These are phyloP conservation scores for Cubamyces lactineus DNA, from an alignment of 768 basidiomycete species.

Conservation along the genomic window DNA sequence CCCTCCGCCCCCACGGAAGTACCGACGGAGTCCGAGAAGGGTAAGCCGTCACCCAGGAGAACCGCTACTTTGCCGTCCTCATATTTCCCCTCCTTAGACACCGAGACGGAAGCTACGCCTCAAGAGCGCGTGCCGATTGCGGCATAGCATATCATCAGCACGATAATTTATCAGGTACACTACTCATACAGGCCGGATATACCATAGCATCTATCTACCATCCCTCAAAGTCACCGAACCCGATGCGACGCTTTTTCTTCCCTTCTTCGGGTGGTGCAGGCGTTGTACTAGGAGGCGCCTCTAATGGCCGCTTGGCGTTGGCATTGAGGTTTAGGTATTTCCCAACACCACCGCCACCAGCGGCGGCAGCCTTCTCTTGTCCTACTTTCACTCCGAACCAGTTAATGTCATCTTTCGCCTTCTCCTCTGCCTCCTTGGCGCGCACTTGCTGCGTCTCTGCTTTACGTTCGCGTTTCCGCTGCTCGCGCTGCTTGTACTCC, in stretches of 20 bases:
- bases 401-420: conserved; percentile 69
- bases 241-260: conserved; percentile 82
- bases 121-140: conserved; percentile 34
- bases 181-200: conserved; percentile 21
- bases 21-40: conserved; percentile 41
- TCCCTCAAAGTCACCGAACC: conserved; percentile 89
- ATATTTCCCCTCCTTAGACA: neutral
- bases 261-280: conserved; percentile 44
- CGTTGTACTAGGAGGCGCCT: conserved; percentile 15
- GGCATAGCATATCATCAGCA: conserved; percentile 25
- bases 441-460: conserved; percentile 41
- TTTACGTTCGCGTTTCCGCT: conserved; percentile 72
- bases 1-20: conserved; percentile 57
- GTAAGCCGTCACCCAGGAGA: conserved; percentile 28
- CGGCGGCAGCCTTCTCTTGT: conserved; percentile 40
- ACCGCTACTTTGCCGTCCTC: neutral
- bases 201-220: conserved; percentile 51
- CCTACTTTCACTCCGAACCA: conserved; percentile 93
- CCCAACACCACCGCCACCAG: conserved; percentile 62
- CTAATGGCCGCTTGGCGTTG: conserved; percentile 28
- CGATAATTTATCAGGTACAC: conserved; percentile 15
- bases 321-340: conserved; percentile 70
- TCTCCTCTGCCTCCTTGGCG: conserved; percentile 45
- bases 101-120: conserved; percentile 4
- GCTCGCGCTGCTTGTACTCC: conserved; percentile 82